Evolutionary conservation across 441 rosid genomes (phyloP).

Genomic region (Pelargonium cotyledonis): DNA sequence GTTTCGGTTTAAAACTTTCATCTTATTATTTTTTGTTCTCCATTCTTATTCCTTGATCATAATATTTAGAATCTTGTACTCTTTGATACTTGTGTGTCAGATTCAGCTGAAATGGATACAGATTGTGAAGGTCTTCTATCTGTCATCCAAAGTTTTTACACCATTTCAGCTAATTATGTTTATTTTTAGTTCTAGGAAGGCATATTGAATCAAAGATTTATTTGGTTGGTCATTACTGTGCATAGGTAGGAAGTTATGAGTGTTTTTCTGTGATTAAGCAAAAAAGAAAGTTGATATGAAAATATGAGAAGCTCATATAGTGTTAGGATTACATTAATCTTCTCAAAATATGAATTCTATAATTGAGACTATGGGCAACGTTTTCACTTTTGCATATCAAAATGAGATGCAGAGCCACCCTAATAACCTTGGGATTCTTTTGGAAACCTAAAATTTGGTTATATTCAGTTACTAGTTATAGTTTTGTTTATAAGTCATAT

Average conservation of each 20-base stretch:
- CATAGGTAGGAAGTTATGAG: neutral
- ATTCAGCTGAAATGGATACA: neutral
- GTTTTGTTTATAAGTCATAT: neutral
- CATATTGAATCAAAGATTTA: neutral
- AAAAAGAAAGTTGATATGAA: neutral
- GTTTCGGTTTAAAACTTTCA: constrained; percentile 1
- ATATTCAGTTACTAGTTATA: neutral
- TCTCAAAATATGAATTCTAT: neutral
- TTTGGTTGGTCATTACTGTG: neutral
- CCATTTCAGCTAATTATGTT: constrained; percentile 1
- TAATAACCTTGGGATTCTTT: constrained; percentile 3
- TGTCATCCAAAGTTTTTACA: neutral
- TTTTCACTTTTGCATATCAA: neutral
- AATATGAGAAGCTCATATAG: neutral
- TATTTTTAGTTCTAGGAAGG: neutral
- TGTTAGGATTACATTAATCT: neutral
- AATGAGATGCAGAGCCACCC: neutral
- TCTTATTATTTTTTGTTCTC: too few species aligned
- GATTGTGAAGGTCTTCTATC: neutral
- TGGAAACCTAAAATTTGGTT: neutral
- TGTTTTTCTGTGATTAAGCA: neutral
- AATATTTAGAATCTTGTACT: too few species aligned
- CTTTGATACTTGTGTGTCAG: neutral
- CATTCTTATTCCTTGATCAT: too few species aligned
- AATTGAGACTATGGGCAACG: neutral